Evolutionary conservation across 2,329 filamentous ascomycete species (phyloP), one percentile per base, ranked within the genome.

Genomic region (Penicillium hordei): DNA sequence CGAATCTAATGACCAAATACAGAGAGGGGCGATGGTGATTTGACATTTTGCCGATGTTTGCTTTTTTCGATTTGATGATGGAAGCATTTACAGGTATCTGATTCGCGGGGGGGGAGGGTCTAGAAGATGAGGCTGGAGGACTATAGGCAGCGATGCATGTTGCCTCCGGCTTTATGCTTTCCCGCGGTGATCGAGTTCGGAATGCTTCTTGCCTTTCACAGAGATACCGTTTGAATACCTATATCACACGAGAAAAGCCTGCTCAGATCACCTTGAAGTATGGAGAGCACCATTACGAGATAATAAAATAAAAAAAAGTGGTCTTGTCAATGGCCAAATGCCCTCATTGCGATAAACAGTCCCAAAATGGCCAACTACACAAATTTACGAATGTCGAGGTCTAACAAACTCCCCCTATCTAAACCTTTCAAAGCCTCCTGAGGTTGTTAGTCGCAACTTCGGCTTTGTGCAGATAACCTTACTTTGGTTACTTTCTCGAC

Each of bases 81-180:
- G 33, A 52, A 60, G 50, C 57, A 44, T 48, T 48, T 43, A 49
- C 12, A n/a, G n/a, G 31, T 15, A n/a, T 19, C 13, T 52, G 54
- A 65, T 62, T 64, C 57, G 61, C 38, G 13, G 9, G 44, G 7
- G 15, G 9, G n/a, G 9, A 12, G 45, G 48, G 48, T 15, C 43
- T 25, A 36, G 52, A 56, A 39, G 38, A 50, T 46, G 55, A 65
- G 55, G 63, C 61, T 58, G 39, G 55, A 33, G 45, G 27, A 42
- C 15, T 44, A 51, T 51, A 44, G 23, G 34, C 36, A 60, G 29
- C 29, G 46, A 42, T 53, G 34, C 23, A 25, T 27, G n/a, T 50
- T 40, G 19, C 27, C 31, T 33, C 39, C 46, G 39, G 34, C 48
- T 40, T 29, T 21, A 17, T 48, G 29, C 49, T 55, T 49, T 45